phyloP scores from a whole-genome alignment of 805 yeast species.

The Kodamaea kaohsiungensis region DNA sequence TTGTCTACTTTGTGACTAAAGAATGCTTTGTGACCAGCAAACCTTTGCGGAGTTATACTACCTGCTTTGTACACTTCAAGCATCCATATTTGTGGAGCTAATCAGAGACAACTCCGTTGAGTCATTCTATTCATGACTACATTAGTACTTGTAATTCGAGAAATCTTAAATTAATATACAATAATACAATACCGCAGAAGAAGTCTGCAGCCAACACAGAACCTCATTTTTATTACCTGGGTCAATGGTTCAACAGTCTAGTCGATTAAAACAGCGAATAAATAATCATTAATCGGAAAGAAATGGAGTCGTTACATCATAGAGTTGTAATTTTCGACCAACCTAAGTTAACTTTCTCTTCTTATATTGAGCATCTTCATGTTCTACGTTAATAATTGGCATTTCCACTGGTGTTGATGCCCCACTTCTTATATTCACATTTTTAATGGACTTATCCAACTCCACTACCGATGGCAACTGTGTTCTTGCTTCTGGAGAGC shows the following conservation, averaged over 20 bases:
- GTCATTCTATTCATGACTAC: no score
- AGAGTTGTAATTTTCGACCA: neutral
- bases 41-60: no score
- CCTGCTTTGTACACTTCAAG: no score
- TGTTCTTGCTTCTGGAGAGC: neutral
- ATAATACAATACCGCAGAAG: neutral
- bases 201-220: neutral
- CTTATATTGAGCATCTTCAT: conserved; percentile 8
- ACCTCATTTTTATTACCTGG: neutral
- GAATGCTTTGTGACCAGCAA: no score
- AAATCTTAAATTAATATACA: neutral
- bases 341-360: conserved; percentile 11
- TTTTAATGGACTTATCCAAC: conserved; percentile 32
- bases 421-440: conserved; percentile 8
- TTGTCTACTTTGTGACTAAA: no score
- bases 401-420: conserved; percentile 4
- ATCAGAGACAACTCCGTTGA: no score
- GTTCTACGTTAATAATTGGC: conserved; percentile 1
- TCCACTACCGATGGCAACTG: conserved; percentile 38
- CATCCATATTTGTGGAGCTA: no score
- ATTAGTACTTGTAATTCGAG: no score
- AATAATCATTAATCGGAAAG: no score
- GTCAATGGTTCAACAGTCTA: neutral
- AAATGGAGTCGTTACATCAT: neutral
- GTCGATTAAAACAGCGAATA: no score